These are phyloP conservation scores for Tagetes patula DNA, from an alignment of 129 eudicot genomes.

Conservation along the genomic window DNA sequence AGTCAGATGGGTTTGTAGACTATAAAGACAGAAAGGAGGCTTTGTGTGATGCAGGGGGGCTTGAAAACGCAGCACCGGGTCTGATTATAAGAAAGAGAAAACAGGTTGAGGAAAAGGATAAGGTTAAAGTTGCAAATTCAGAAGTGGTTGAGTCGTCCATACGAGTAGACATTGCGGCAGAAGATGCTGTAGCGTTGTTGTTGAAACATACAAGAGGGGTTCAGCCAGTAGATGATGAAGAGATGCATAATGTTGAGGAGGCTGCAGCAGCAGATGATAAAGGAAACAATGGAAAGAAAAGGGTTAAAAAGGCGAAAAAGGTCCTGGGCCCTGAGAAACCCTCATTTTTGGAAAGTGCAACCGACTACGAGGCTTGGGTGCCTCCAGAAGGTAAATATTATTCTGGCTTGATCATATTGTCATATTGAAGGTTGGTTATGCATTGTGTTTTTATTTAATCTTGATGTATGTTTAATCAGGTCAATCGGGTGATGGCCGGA, in stretches of 20 bases:
- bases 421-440: background rate
- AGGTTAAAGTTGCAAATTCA: constrained; percentile 42
- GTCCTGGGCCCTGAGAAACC: constrained; percentile 85
- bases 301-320: constrained; percentile 54
- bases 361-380: constrained; percentile 77
- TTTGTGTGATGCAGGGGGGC: constrained; percentile 46
- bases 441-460: background rate
- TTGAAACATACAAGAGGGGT: constrained; percentile 74
- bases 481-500: constrained; percentile 95
- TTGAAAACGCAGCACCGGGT: constrained; percentile 96
- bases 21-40: constrained; percentile 75
- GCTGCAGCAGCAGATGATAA: constrained; percentile 14
- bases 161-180: constrained; percentile 50
- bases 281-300: constrained; percentile 30
- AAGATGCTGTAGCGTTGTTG: constrained; percentile 83
- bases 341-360: constrained; percentile 41
- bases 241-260: constrained; percentile 19
- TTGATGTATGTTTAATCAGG: constrained; percentile 42
- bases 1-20: constrained; percentile 68
- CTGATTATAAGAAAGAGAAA: constrained; percentile 81
- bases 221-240: constrained; percentile 52
- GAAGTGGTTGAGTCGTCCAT: constrained; percentile 28
- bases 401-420: background rate
- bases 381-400: constrained; percentile 79
- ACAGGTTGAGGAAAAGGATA: constrained; percentile 49